Base-by-base conservation (phyloP, 768 basidiomycete species). In the Suillus tomentosus region DNA sequence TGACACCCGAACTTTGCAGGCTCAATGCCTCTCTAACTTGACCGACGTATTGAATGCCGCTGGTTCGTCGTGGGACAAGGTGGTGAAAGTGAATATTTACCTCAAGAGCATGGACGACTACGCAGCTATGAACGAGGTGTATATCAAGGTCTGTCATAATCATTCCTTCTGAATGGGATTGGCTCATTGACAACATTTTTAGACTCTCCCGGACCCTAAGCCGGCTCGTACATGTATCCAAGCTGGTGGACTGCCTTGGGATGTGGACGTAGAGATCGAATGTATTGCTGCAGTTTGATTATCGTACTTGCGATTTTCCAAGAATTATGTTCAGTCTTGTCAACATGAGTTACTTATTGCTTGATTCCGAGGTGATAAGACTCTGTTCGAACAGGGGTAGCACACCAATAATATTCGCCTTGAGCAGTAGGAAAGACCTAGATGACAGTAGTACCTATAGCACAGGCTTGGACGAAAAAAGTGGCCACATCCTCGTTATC, bases 151-250 rank as follows among this genome's bases (percentile, higher is more conserved):
- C 63, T 53, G 72, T 64, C 27, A 15, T 11, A 11, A 22, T 51
- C 47, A 37, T 56, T 43, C 27, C 50, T 62, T 47, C 5, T 5
- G 13, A 19, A 48, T 47, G 42, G 39, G 19, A 42, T 37, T 37
- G 47, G 55, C 42, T 62, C 27, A 45, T 65, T 17, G 62, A 22
- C 37, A 59, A 34, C 15, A 14, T 69, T n/a, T 17, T 15, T 51
- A 84, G 83, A 65, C 84, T 10, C 69, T 85, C 36, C 85, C 84
- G 0, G 76, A 72, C 39, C 84, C 84, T 17, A 91, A 91, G 77
- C 92, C 91, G 13, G 86, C 90, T 9, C 78, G 91, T 62, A 90
- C 89, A 10, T 89, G 87, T 73, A 90, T 94, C 66, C 89, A 92
- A 77, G 88, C 86, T 14, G 87, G 83, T 9, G 82, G 83, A 67